A percentile compares a stretch with the other conserved stretches of the same genome.
Evolutionary conservation across 2,329 filamentous ascomycete species (phyloP).

Genomic region (Hypoxylon sp.): DNA sequence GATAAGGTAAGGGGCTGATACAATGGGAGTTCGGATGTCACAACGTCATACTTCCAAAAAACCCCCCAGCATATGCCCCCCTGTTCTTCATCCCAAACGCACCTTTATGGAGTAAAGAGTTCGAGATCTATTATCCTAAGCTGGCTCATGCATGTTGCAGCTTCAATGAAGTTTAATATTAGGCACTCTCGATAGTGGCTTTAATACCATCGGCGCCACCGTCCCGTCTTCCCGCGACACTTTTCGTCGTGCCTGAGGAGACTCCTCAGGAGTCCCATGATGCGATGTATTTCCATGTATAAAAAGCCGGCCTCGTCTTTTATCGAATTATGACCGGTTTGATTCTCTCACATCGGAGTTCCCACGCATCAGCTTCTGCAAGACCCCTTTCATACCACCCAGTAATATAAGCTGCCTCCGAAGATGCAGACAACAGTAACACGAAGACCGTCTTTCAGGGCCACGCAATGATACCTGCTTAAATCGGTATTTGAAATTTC

Average conservation of each 20-base stretch:
- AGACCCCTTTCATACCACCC: constrained; percentile 10
- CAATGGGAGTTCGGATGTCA: constrained; percentile 31
- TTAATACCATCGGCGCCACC: neutral
- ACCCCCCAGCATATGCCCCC: constrained; percentile 11
- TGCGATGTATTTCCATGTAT: constrained; percentile 12
- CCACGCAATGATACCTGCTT: neutral
- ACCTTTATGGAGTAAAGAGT: constrained; percentile 14
- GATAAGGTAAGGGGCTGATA: constrained; percentile 27
- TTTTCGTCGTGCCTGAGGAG: neutral
- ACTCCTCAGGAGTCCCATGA: neutral
- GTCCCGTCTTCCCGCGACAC: constrained; percentile 4
- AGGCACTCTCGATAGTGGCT: neutral
- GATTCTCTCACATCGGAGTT: neutral
- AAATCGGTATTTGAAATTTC: neutral
- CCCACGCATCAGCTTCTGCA: neutral
- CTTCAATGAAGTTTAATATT: neutral
- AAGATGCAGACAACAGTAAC: constrained; percentile 7
- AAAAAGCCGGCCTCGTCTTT: constrained; percentile 5
- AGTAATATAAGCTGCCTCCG: neutral
- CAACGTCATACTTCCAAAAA: constrained; percentile 26
- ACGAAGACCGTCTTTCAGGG: neutral
- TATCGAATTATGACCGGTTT: neutral
- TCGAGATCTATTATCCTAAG: constrained; percentile 18
- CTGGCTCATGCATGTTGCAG: neutral
- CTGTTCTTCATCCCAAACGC: constrained; percentile 19